These are phyloP conservation scores for Theileria equi DNA, from an alignment of 169 alveolate species.

Conservation along the genomic window DNA sequence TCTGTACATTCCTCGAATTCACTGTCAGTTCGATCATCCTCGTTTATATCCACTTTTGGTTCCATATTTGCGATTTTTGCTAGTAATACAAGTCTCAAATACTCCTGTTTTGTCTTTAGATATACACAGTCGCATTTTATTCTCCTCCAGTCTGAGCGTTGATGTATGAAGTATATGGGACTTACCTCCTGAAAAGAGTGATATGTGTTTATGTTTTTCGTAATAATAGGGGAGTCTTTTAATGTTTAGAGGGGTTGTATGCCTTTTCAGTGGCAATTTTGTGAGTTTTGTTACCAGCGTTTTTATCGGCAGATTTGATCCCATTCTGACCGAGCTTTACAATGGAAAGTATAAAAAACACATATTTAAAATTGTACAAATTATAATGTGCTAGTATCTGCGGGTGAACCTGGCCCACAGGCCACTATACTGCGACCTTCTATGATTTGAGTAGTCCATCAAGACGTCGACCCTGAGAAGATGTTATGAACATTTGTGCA, in stretches of 20 bases:
- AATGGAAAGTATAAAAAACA: not conserved
- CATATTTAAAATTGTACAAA: not conserved
- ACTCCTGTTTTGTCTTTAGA: not conserved
- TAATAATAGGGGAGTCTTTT: conserved; percentile 12
- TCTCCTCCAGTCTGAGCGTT: conserved; percentile 12
- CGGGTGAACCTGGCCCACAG: conserved; percentile 59
- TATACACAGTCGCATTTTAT: conserved; percentile 15
- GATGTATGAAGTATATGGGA: not conserved
- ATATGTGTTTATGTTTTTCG: not conserved
- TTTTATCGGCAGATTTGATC: too few species aligned
- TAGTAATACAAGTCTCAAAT: not conserved
- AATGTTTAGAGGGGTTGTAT: not conserved
- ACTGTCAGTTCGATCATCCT: not conserved
- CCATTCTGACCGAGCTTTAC: not conserved
- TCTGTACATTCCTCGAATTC: conserved; percentile 8
- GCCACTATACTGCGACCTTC: conserved; percentile 65
- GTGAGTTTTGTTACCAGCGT: too few species aligned
- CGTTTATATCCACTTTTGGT: not conserved
- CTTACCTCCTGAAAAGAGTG: conserved; percentile 24
- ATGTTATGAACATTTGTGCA: not conserved
- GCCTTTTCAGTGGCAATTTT: too few species aligned
- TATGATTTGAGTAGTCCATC: conserved; percentile 60
- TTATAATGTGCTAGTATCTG: conserved; percentile 2
- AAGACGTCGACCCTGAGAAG: conserved; percentile 58
- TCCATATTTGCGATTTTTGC: not conserved